These are phyloP conservation scores for Nicotiana rustica DNA, from an alignment of 305 asterid species.

Conservation along the genomic window DNA sequence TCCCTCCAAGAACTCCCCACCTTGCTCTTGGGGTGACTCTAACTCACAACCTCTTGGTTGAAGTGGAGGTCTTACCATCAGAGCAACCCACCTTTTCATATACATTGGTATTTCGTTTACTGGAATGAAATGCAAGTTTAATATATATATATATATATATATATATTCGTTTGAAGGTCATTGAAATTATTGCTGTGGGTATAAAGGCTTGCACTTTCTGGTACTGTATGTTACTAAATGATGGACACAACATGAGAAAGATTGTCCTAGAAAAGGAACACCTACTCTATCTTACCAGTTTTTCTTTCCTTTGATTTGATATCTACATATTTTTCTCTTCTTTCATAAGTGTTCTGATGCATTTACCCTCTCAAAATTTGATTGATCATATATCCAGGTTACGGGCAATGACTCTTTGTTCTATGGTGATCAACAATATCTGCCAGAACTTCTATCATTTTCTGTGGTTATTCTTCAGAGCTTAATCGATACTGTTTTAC, in stretches of 20 bases:
- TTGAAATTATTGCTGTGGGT: background rate
- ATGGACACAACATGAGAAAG: background rate
- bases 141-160: too few species aligned
- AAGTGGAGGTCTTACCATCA: too few species aligned
- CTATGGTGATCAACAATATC: conserved; percentile 55
- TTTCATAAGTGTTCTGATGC: background rate
- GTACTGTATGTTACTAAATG: background rate
- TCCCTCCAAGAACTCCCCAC: too few species aligned
- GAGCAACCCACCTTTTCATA: too few species aligned
- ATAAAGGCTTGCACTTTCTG: background rate
- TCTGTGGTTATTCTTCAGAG: conserved; percentile 58
- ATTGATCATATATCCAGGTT: conserved; percentile 52
- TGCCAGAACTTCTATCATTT: conserved; percentile 63
- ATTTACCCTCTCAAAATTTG: background rate
- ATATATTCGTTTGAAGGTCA: background rate
- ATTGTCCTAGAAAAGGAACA: conserved; percentile 16
- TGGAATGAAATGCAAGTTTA: background rate
- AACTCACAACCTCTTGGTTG: too few species aligned
- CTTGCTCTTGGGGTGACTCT: too few species aligned
- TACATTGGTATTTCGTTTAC: background rate
- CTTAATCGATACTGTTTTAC: conserved; percentile 52
- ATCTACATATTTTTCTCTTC: background rate
- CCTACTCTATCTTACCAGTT: conserved; percentile 5
- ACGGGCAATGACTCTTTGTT: conserved; percentile 56
- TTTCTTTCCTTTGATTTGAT: background rate